Percentiles rank a stretch among this genome's conserved stretches.
phyloP scores from a whole-genome alignment of 2,329 filamentous ascomycete genomes.

The Diaporthe vexans region DNA sequence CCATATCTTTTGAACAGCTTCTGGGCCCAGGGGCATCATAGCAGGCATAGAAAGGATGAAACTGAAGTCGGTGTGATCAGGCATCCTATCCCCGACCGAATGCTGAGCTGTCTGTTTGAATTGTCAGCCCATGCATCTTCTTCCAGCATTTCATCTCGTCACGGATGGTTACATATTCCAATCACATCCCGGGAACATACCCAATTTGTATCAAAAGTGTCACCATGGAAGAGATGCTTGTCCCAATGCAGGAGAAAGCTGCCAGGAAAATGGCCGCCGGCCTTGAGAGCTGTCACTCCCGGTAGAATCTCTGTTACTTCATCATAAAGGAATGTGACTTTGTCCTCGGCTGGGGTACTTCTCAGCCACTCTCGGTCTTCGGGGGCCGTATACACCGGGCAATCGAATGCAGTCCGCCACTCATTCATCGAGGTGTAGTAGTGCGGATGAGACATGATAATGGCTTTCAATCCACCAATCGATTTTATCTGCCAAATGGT shows the following conservation, averaged over 20 bases:
- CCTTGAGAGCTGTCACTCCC: not conserved
- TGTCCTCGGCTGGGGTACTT: not conserved
- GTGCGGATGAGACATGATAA: conserved; percentile 4
- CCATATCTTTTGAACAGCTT: not conserved
- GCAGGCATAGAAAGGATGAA: not conserved
- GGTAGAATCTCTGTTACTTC: not conserved
- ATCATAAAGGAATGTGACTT: not conserved
- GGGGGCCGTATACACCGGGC: not conserved
- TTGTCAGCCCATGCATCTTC: not conserved
- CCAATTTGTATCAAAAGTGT: not conserved
- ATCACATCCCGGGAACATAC: not conserved
- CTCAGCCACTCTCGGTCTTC: not conserved
- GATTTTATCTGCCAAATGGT: too few species aligned
- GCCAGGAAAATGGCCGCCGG: not conserved
- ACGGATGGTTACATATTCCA: not conserved
- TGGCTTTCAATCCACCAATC: conserved; percentile 8
- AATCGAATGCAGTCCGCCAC: not conserved
- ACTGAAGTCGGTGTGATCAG: not conserved
- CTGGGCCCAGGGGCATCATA: not conserved
- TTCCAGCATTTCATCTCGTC: not conserved
- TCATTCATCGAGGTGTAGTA: not conserved
- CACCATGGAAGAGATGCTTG: conserved; percentile 1
- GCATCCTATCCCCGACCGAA: not conserved
- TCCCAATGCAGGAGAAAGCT: conserved; percentile 7
- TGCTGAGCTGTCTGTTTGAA: not conserved